phyloP scores from a whole-genome alignment of 768 basidiomycete species.

The Suillus spraguei region DNA sequence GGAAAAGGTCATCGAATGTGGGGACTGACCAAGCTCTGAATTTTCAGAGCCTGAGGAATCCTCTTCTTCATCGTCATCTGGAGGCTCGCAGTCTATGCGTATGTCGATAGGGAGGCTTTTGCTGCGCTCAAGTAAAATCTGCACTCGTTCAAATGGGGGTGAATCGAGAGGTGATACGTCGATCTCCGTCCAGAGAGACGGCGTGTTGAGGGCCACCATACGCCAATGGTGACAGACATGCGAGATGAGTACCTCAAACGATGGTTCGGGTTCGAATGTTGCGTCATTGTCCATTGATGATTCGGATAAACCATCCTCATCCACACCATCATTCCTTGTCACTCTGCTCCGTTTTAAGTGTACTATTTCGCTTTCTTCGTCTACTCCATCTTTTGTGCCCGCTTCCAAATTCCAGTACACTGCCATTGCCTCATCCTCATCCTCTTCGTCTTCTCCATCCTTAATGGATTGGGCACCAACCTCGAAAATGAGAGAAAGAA shows the following conservation, averaged over 20 bases:
- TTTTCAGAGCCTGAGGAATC: slow-evolving; percentile 28
- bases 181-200: slow-evolving; percentile 58
- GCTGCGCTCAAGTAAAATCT: slow-evolving; percentile 53
- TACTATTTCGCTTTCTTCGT: slow-evolving; percentile 18
- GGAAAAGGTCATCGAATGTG: slow-evolving; percentile 20
- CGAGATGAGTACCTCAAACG: slow-evolving; percentile 58
- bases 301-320: slow-evolving; percentile 8
- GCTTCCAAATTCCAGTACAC: slow-evolving; percentile 34
- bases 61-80: slow-evolving; percentile 26
- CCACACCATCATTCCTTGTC: slow-evolving; percentile 3
- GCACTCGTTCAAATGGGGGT: slow-evolving; percentile 46
- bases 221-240: slow-evolving; percentile 69
- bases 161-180: slow-evolving; percentile 23
- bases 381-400: slow-evolving; percentile 36
- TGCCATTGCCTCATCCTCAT: slow-evolving; percentile 33
- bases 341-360: background rate
- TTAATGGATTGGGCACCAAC: slow-evolving; percentile 46
- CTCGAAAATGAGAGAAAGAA: slow-evolving; percentile 58
- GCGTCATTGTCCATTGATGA: slow-evolving; percentile 8
- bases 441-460: slow-evolving; percentile 33
- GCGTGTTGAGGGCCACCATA: slow-evolving; percentile 49
- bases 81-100: slow-evolving; percentile 44
- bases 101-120: slow-evolving; percentile 57
- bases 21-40: slow-evolving; percentile 25
- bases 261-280: slow-evolving; percentile 16